Evolutionary conservation across 305 asterid genomes (phyloP).

Genomic region (Ilex paraguariensis): DNA sequence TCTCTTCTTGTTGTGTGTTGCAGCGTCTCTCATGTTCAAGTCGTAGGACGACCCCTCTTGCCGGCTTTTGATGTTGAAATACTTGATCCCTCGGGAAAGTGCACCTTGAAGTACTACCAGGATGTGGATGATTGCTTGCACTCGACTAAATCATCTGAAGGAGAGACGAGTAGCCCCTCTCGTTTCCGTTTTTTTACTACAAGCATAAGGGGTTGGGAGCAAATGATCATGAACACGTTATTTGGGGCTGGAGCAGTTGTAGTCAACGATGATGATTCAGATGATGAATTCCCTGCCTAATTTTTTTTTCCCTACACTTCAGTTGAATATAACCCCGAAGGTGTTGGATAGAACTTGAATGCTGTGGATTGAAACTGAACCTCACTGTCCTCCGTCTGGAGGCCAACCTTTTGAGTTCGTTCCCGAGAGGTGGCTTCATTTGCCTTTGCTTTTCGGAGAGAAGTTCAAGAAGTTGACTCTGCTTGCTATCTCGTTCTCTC

Average conservation of each 20-base stretch:
- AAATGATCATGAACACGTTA: constrained; percentile 35
- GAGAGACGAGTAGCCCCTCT: constrained; percentile 33
- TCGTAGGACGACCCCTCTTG: constrained; percentile 52
- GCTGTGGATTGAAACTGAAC: too few relatives aligned
- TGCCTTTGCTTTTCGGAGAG: too few relatives aligned
- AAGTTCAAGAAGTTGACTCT: too few relatives aligned
- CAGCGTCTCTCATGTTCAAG: constrained; percentile 64
- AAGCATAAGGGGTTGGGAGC: constrained; percentile 61
- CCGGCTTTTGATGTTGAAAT: constrained; percentile 52
- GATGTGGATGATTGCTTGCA: constrained; percentile 13
- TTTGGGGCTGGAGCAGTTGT: constrained; percentile 37
- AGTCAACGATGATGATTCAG: constrained; percentile 33
- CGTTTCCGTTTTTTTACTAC: constrained; percentile 42
- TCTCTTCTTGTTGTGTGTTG: background rate
- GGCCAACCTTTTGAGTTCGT: too few relatives aligned
- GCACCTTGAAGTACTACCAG: constrained; percentile 40
- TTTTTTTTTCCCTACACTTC: background rate
- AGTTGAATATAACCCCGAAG: background rate
- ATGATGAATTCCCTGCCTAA: constrained; percentile 30
- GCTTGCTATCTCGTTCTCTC: too few relatives aligned
- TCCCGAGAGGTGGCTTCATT: too few relatives aligned
- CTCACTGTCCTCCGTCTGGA: too few relatives aligned
- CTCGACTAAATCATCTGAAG: constrained; percentile 14
- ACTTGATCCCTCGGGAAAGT: constrained; percentile 42
- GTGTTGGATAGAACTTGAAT: background rate